Base-by-base conservation (phyloP, 2,329 filamentous ascomycete genomes). In the Akanthomyces uredinophilus region DNA sequence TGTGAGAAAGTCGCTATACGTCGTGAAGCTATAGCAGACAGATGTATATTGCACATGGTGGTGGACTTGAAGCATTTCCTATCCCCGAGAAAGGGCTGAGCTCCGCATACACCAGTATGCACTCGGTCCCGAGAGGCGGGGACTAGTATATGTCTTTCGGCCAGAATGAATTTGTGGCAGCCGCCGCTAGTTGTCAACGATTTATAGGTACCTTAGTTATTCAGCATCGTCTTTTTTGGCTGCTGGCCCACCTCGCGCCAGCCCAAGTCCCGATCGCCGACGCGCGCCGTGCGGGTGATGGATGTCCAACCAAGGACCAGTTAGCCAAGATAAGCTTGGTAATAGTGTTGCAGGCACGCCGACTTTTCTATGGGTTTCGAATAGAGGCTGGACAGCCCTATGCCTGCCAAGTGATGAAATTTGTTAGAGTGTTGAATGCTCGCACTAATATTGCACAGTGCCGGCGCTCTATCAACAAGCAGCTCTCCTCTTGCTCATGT, bases 241-340 rank as follows among this genome's bases (percentile, higher is more conserved):
- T 5, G 37, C 37, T 14, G 14, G 37, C 37, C 35, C 51, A 53
- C 41, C 43, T 47, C 54, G 54, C 41, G 54, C 41, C 22, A 16
- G 20, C 2, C 24, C 18, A 14, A 24, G 32, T 37, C 14, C 54
- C 54, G 54, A 57, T n/a, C 27, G 43, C 54, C 54, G 54, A 57
- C 54, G 32, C 32, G 53, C 53, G 41, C 37, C 41, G 29, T 27
- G 16, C 32, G 10, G 32, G 32, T 35, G 32, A 8, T 35, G 6
- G 13, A 4, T 18, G 32, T 16, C 50, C 11, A 35, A 16, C 8
- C 46, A 37, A 37, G n/a, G 35, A n/a, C n/a, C n/a, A n/a, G n/a
- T n/a, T n/a, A n/a, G n/a, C n/a, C 29, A 22, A 43, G 20, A 56
- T 56, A 56, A 56, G 53, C 27, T 56, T 46, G 39, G 41, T 56